phyloP scores from a whole-genome alignment of 2,329 filamentous ascomycete species.

The Cordyceps pruinosa region DNA sequence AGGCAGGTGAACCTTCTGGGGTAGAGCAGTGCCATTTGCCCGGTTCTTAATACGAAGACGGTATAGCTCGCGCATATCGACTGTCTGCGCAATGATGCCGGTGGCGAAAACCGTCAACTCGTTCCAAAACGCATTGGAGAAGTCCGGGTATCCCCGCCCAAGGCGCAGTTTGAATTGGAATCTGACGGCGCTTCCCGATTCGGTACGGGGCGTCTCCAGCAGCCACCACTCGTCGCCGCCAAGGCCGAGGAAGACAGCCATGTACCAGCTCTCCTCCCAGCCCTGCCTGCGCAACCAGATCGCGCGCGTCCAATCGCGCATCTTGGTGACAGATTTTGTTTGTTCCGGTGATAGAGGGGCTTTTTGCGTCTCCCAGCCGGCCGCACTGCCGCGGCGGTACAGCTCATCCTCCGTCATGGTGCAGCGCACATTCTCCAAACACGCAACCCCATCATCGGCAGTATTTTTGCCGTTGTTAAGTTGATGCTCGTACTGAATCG shows the following conservation, averaged over 20 bases:
- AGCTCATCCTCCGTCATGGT: slow-evolving; percentile 56
- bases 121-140: slow-evolving; percentile 45
- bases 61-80: slow-evolving; percentile 43
- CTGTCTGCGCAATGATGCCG: slow-evolving; percentile 44
- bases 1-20: slow-evolving; percentile 40
- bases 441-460: slow-evolving; percentile 47
- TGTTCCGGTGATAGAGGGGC: slow-evolving; percentile 45
- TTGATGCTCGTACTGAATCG: slow-evolving; percentile 52
- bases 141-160: slow-evolving; percentile 35
- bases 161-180: slow-evolving; percentile 37
- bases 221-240: slow-evolving; percentile 76
- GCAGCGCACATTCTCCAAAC: slow-evolving; percentile 57
- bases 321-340: slow-evolving; percentile 54
- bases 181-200: slow-evolving; percentile 20
- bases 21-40: slow-evolving; percentile 30
- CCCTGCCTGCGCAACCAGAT: slow-evolving; percentile 63
- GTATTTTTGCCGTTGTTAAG: slow-evolving; percentile 56
- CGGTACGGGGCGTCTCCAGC: slow-evolving; percentile 46
- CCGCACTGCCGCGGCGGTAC: slow-evolving; percentile 49
- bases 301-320: slow-evolving; percentile 55
- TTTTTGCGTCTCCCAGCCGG: slow-evolving; percentile 55
- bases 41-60: slow-evolving; percentile 35
- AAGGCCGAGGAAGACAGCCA: slow-evolving; percentile 64
- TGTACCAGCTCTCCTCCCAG: slow-evolving; percentile 68
- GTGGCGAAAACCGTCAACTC: slow-evolving; percentile 44